A percentile compares a stretch with the other conserved stretches of the same genome.
These are phyloP conservation scores for Lentinula lateritia DNA, from an alignment of 768 basidiomycete genomes.

Conservation along the genomic window DNA sequence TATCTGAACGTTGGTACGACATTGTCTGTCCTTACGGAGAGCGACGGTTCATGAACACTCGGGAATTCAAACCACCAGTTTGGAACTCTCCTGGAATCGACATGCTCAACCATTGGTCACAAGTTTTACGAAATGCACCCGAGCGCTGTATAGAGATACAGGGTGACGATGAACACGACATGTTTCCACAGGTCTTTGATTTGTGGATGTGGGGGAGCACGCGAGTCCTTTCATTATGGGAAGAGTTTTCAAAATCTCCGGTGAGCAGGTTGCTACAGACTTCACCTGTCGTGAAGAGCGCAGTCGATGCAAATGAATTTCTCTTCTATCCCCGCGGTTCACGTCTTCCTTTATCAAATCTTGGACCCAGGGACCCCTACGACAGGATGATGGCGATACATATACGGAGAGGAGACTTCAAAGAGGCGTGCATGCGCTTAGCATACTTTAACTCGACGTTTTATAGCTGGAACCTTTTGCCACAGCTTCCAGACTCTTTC, in stretches of 20 bases:
- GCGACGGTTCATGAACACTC: conserved; percentile 31
- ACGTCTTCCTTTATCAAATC: background rate
- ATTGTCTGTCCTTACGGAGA: conserved; percentile 35
- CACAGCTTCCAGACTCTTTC: conserved; percentile 40
- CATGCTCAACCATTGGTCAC: conserved; percentile 34
- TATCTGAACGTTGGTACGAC: conserved; percentile 38
- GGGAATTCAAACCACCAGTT: conserved; percentile 31
- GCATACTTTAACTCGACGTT: conserved; percentile 25
- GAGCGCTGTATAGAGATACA: conserved; percentile 41
- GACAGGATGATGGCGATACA: conserved; percentile 45
- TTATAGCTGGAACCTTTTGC: conserved; percentile 43
- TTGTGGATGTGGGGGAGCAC: conserved; percentile 24
- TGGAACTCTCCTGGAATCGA: conserved; percentile 22
- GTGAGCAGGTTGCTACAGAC: conserved; percentile 34
- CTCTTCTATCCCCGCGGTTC: conserved; percentile 28
- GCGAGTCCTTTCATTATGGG: conserved; percentile 30
- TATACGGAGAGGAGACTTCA: conserved; percentile 46
- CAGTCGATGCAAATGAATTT: conserved; percentile 29
- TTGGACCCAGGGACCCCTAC: conserved; percentile 25
- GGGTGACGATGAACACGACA: conserved; percentile 25
- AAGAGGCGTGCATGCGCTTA: conserved; percentile 33
- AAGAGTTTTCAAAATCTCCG: conserved; percentile 33
- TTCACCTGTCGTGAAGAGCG: conserved; percentile 34
- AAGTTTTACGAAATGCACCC: conserved; percentile 30
- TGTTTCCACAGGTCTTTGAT: conserved; percentile 1